Evolutionary conservation across 2,329 filamentous ascomycete genomes (phyloP), one percentile per base, ranked within the genome.

Genomic region (Penicillium hesseltinei): DNA sequence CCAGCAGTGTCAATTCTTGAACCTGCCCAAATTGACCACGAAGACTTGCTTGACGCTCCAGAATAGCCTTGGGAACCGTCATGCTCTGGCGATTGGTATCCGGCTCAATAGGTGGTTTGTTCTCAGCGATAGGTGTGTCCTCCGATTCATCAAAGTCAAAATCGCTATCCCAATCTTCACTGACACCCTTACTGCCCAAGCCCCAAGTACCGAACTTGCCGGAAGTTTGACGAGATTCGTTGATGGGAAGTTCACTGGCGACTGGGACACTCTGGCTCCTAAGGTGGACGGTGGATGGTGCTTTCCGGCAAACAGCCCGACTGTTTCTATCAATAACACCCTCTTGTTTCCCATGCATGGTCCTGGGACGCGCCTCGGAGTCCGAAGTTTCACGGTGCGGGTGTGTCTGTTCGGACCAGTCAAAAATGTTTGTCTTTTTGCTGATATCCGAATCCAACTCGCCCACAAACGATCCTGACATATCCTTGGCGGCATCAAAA

Each of bases 161-260:
- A 66, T 88, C 85, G 52, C 85, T 84, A 65, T 88, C 85, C 85
- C 85, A 88, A 67, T 88, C 85, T 68, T 88, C 85, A 25, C 82
- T 87, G 23, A 85, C 84, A 46, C 82, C 84, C 66, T 88, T 88
- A 69, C 80, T 85, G 19, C 85, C 85, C 31, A 87, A 76, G n/a
- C 84, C 83, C 85, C 85, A 88, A 4, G 85, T 86, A 40, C 84
- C 84, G 66, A 87, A 87, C 66, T 88, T 88, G 65, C 74, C 71
- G 23, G 75, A 75, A 73, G 83, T 65, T 73, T 84, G 71, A 74
- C 80, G 62, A 73, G 79, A 63, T 71, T 82, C 72, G 68, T 75
- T 74, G 74, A 78, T 69, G 75, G 79, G 64, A 71, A 76, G 61
- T 68, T 80, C 75, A 79, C 84, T 64, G 71, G 84, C 63, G 17